Base-by-base conservation (phyloP, 1,139 yeast species). In the Candida sanyaensis region DNA sequence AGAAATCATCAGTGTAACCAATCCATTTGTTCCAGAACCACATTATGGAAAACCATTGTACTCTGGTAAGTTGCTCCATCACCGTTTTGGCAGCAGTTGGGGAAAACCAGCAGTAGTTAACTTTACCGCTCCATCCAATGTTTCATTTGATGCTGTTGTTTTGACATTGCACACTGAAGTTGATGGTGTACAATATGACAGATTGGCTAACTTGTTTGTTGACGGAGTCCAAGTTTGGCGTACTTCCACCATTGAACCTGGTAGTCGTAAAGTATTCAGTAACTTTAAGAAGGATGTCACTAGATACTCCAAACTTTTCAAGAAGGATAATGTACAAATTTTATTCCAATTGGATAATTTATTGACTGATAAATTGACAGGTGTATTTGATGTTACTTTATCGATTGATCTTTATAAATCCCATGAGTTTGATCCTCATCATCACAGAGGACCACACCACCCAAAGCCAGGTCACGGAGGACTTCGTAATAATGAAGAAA, bases 191-290 rank as follows among this genome's bases (percentile, higher is more conserved):
- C 96, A 89, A 63, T 88, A 80, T 58, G 96, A 89, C 62, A 73
- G 96, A 49, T 71, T 89, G 57, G 88, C 86, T 11, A 89, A 88
- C 59, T 64, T 89, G 27, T 86, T 78, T 58, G 63, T 89, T 27
- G 79, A 80, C 46, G 88, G 84, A 24, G 75, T 78, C 13, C 88
- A 88, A 55, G 66, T 89, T 32, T 89, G 96, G 96, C 76, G 96
- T 63, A 84, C 95, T 0, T 84, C 93, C 2, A 89, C 96, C 2
- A 83, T 88, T 17, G 96, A 89, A 64, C 96, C 96, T 0, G 80
- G 82, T 51, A 75, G 80, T 46, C 58, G 58, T 26, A 56, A 66
- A 2, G 75, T 79, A 3, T 75, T 71, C 56, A 79, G 86, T 12
- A 61, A 68, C 11, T 69, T 77, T 44, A 68, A 74, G 29, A 88